Percentiles rank a stretch among this genome's conserved stretches.
Conservation (phyloP, 805 yeast species). For the Cyberlindnera maritima region DNA sequence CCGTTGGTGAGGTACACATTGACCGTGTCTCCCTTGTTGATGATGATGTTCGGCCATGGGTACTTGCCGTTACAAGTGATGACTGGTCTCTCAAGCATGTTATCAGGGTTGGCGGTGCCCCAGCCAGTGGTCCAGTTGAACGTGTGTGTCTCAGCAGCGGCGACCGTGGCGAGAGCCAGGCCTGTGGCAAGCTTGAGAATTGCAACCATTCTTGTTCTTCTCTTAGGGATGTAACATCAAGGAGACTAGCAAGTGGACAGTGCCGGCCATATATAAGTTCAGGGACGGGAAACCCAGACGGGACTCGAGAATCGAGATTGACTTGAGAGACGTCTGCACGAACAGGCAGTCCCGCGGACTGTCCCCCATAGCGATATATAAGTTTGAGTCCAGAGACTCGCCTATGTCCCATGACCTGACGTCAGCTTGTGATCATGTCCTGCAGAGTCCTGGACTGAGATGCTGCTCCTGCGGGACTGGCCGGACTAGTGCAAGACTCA, state of each 20-base stretch:
- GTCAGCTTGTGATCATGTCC: neutral
- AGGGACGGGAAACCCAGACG: neutral
- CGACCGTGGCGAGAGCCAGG: slow-evolving; percentile 6
- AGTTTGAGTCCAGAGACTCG: neutral
- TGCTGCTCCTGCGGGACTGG: too few species aligned
- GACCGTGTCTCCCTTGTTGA: slow-evolving; percentile 77
- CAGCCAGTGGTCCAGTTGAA: slow-evolving; percentile 65
- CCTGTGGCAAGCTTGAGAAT: slow-evolving; percentile 7
- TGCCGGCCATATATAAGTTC: slow-evolving; percentile 2
- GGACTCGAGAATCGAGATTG: slow-evolving; percentile 2
- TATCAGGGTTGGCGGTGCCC: slow-evolving; percentile 45
- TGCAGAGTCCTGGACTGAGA: too few species aligned
- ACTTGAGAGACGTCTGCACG: slow-evolving; percentile 5
- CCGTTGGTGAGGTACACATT: slow-evolving; percentile 74
- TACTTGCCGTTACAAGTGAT: slow-evolving; percentile 47
- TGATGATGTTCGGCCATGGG: slow-evolving; percentile 87
- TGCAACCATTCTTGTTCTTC: slow-evolving; percentile 7
- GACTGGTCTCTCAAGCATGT: slow-evolving; percentile 37
- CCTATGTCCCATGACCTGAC: neutral
- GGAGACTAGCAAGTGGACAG: neutral
- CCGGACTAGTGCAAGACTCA: too few species aligned
- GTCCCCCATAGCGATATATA: neutral
- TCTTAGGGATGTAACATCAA: neutral
- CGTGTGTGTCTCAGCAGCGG: slow-evolving; percentile 45
- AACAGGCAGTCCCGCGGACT: slow-evolving; percentile 3